These are phyloP conservation scores for Pestalotiopsis sp. DNA, from an alignment of 2,329 filamentous ascomycete species.

Conservation along the genomic window DNA sequence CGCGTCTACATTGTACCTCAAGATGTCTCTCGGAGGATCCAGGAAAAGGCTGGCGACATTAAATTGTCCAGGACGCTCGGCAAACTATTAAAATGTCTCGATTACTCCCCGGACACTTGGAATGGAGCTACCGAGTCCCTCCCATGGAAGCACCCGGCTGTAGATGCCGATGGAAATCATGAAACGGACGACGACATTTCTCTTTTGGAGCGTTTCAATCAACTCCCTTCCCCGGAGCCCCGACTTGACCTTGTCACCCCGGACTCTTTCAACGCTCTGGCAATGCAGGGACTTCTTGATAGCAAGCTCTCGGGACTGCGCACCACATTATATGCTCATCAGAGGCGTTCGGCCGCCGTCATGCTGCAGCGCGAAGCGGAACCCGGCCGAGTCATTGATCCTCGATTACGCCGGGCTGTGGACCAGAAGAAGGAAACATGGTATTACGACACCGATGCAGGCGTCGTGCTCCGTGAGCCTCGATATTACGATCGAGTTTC, in stretches of 20 bases:
- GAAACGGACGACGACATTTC: constrained; percentile 44
- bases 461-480: constrained; percentile 63
- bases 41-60: constrained; percentile 47
- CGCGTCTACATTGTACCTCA: constrained; percentile 66
- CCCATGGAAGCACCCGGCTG: constrained; percentile 21
- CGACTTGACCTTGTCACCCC: constrained; percentile 42
- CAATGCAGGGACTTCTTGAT: constrained; percentile 56
- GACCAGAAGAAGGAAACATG: constrained; percentile 64
- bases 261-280: constrained; percentile 43
- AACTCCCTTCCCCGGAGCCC: constrained; percentile 67
- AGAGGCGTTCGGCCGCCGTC: constrained; percentile 73
- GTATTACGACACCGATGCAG: constrained; percentile 69
- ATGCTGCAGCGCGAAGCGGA: constrained; percentile 82
- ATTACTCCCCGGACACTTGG: constrained; percentile 60
- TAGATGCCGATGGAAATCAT: constrained; percentile 30
- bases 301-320: constrained; percentile 56
- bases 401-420: constrained; percentile 61
- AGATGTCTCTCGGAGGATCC: constrained; percentile 55
- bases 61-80: constrained; percentile 46
- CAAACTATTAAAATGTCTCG: constrained; percentile 50
- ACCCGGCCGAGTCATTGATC: constrained; percentile 67
- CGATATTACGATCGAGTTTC: constrained; percentile 70
- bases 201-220: constrained; percentile 72
- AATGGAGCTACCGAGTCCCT: constrained; percentile 36
- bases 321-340: constrained; percentile 74